A percentile compares a stretch with the other conserved stretches of the same genome.
Conservation (phyloP, 352 stramenopile species). For the Phytophthora ohioensis region DNA sequence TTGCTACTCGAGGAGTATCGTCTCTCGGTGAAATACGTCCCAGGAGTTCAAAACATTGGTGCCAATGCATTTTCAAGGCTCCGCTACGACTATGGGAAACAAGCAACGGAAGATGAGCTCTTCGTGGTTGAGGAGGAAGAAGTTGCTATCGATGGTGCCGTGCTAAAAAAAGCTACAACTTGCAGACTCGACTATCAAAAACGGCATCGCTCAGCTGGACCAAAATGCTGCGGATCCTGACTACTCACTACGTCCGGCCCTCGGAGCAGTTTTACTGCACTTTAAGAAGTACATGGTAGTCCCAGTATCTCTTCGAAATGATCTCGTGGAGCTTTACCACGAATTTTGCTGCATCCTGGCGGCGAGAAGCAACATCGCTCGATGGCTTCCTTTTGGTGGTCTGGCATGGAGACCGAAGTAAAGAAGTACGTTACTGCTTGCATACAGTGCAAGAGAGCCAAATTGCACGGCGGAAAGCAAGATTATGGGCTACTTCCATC, state of each 20-base stretch:
- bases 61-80: background rate
- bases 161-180: background rate
- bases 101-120: background rate
- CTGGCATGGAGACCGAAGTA: background rate
- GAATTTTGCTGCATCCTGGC: background rate
- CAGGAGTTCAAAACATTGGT: background rate
- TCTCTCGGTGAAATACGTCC: background rate
- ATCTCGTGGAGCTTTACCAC: constrained; percentile 13
- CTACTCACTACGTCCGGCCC: too few relatives aligned
- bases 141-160: background rate
- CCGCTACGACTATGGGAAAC: background rate
- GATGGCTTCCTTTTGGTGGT: background rate
- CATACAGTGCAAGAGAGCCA: background rate
- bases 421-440: background rate
- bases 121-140: background rate
- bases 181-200: too few relatives aligned
- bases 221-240: too few relatives aligned
- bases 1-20: background rate
- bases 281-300: too few relatives aligned
- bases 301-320: background rate
- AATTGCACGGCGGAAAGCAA: background rate
- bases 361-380: background rate
- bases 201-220: too few relatives aligned
- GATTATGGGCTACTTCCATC: background rate
- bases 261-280: too few relatives aligned